Evolutionary conservation across 345 rosid genomes (phyloP).

Genomic region (Boechera divaricarpa): DNA sequence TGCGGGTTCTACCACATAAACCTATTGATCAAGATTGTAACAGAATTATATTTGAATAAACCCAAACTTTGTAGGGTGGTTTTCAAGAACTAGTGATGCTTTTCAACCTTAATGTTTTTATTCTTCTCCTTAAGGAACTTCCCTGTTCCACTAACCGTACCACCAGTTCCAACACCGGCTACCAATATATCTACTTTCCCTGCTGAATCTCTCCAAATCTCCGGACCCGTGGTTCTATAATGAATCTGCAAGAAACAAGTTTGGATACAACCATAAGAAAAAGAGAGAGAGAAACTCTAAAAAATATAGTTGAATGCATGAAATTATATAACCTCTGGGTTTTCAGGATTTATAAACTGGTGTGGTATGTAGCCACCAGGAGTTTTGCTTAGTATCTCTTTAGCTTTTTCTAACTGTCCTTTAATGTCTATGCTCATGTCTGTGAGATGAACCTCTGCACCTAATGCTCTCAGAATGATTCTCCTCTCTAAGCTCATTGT

Average conservation of each 20-base stretch:
- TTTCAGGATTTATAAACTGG: constrained; percentile 52
- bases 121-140: constrained; percentile 71
- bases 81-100: background rate
- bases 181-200: constrained; percentile 62
- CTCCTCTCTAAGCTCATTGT: constrained; percentile 66
- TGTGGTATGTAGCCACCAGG: constrained; percentile 57
- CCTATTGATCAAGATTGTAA: constrained; percentile 35
- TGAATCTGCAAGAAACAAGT: constrained; percentile 56
- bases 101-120: constrained; percentile 57
- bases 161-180: constrained; percentile 69
- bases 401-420: constrained; percentile 52
- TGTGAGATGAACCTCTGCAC: constrained; percentile 65
- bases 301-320: background rate
- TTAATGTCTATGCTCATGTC: constrained; percentile 51
- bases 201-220: constrained; percentile 65
- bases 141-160: constrained; percentile 68
- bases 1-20: constrained; percentile 44
- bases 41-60: background rate
- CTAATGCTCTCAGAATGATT: constrained; percentile 68
- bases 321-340: constrained; percentile 57
- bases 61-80: background rate
- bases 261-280: background rate
- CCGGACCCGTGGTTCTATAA: constrained; percentile 77
- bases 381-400: constrained; percentile 62
- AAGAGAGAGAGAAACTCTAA: background rate